These are phyloP conservation scores for Elsinoe arachidis DNA, from an alignment of 2,329 filamentous ascomycete genomes.

Conservation along the genomic window DNA sequence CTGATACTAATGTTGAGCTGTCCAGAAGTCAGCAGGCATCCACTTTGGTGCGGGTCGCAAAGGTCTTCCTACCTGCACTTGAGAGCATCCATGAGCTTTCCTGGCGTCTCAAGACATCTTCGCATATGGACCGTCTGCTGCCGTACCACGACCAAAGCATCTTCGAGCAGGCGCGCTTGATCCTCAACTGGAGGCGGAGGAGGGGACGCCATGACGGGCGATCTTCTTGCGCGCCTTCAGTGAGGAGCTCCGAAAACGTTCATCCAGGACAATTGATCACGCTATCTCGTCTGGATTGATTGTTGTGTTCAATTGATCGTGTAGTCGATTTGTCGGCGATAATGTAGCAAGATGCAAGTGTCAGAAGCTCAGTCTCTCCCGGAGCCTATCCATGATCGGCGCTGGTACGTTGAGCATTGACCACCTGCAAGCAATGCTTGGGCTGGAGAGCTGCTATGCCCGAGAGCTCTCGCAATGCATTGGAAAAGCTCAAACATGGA, in stretches of 20 bases:
- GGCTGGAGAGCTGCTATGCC: neutral
- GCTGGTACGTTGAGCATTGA: neutral
- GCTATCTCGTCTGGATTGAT: neutral
- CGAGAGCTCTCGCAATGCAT: too few relatives aligned
- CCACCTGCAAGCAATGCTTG: neutral
- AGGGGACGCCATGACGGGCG: constrained; percentile 35
- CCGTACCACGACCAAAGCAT: constrained; percentile 91
- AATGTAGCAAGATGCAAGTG: constrained; percentile 18
- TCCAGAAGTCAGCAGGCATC: constrained; percentile 23
- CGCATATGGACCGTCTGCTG: constrained; percentile 97
- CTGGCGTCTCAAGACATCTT: constrained; percentile 91
- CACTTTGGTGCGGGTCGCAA: constrained; percentile 2
- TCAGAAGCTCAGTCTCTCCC: neutral
- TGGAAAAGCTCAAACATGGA: too few relatives aligned
- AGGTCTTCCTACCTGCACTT: constrained; percentile 78
- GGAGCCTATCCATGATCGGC: constrained; percentile 12
- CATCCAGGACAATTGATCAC: constrained; percentile 8
- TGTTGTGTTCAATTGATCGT: constrained; percentile 11
- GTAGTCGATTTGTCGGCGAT: neutral
- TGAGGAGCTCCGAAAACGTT: constrained; percentile 9
- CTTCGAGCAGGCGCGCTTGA: constrained; percentile 84
- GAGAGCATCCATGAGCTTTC: constrained; percentile 98
- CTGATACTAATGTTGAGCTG: constrained; percentile 96
- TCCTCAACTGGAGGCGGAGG: constrained; percentile 41
- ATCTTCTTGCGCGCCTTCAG: constrained; percentile 15